Base-by-base conservation (phyloP, 805 yeast genomes). In the Torulaspora delbrueckii region DNA sequence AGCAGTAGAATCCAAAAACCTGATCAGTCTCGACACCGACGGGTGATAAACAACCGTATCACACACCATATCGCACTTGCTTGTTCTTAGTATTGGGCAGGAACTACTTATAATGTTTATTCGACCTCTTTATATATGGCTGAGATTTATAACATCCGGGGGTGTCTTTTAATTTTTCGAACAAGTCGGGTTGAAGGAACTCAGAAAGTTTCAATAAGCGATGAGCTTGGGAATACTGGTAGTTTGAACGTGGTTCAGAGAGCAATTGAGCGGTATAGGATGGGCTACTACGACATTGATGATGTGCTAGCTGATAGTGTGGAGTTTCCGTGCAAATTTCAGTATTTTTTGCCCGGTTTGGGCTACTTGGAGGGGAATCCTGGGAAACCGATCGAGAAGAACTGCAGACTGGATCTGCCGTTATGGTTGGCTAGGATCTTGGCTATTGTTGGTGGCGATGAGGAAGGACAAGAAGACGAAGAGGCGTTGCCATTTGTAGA, bases 281-380 rank as follows among this genome's bases (percentile, higher is more conserved):
- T 68, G 70, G 66, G 69, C 0, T 86, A 86, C 66, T 86, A 82
- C 67, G 90, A 84, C 60, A 69, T 86, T 5, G 93, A 86, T 54
- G 93, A 84, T 53, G 81, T 85, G 9, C 69, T 84, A 14, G 79
- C 90, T 0, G 88, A 81, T 50, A 73, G 77, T 2, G 82, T 80
- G 70, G 82, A 81, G 58, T 69, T 90, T 6, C 96, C 96, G 0
- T 81, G 91, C 58, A 78, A 76, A 43, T 88, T 90, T 69, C 82
- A 84, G 52, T 76, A 82, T 37, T 75, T 83, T 0, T 83, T 88
- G 6, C 95, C 95, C 0, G 91, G 93, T 0, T 69, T 91, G n/a
- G 97, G 96, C 2, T 87, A 83, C 58, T 70, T 91, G 5, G 90
- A 84, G 57, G 88, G 90, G 6, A 79, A 83, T 49, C 86, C 88